Evolutionary conservation across 805 yeast genomes (phyloP).

Genomic region (Lipomyces mesembrius): DNA sequence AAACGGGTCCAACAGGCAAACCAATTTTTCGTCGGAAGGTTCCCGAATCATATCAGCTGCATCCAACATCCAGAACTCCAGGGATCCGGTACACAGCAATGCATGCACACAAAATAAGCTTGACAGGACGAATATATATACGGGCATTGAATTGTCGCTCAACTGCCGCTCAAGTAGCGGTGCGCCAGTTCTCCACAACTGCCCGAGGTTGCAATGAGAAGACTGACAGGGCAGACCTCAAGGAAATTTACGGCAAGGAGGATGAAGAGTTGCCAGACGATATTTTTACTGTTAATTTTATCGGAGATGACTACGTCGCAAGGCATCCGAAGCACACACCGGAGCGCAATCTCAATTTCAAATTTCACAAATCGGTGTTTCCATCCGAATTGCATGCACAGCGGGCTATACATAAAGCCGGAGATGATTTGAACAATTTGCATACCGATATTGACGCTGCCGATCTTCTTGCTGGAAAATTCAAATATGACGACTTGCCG

Average conservation of each 20-base stretch:
- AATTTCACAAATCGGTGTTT: neutral
- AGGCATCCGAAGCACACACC: neutral
- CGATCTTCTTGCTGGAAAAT: neutral
- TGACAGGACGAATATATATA: neutral
- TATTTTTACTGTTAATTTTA: neutral
- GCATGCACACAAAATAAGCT: neutral
- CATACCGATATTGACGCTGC: neutral
- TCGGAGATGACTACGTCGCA: neutral
- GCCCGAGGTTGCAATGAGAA: neutral
- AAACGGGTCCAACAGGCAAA: neutral
- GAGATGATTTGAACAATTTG: neutral
- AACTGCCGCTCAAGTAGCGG: neutral
- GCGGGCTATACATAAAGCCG: neutral
- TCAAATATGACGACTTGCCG: slow-evolving; percentile 26
- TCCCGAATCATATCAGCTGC: neutral
- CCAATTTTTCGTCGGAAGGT: neutral
- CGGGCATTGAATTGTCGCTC: neutral
- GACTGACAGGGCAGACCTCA: neutral
- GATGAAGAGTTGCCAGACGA: neutral
- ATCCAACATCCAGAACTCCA: neutral
- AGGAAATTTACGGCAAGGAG: slow-evolving; percentile 2
- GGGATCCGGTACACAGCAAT: neutral
- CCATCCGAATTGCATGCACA: neutral
- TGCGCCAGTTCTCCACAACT: neutral
- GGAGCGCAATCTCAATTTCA: slow-evolving; percentile 3